Evolutionary conservation across 306 rosid species (phyloP), one percentile per base, ranked within the genome.

Genomic region (Ammopiptanthus mongolicus): DNA sequence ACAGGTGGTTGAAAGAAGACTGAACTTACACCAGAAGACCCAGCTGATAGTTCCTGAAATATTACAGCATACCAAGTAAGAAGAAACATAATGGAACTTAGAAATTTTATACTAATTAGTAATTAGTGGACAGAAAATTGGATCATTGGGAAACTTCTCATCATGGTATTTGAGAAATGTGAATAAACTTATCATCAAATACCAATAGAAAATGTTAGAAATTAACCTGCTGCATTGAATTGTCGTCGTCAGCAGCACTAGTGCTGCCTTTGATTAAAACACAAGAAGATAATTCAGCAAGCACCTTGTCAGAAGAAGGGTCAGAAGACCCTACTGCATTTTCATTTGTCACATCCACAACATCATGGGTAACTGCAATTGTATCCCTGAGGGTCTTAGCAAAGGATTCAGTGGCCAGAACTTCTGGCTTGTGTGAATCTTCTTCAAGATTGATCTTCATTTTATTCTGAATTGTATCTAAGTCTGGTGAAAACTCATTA

Each of bases 1-100:
- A 50, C 62, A 51, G 90, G 74, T 59, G 84, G 83, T 50, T 84
- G 82, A 60, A 52, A 70, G 15, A 74, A 80, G 73, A 77, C 71
- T 46, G 91, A 81, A 79, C 74, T 71, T 63, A 85, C 89, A 62
- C 65, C 63, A 15, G 86, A 79, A 21, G 82, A 73, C 66, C 61
- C 84, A 55, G 65, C 73, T 22, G 84, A 69, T 65, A 41, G 71
- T 46, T 86, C 92, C 99, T 95, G 89, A 76, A 85, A 82, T 77
- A 74, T 57, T 57, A 80, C 55, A 66, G 73, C 78, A 75, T 56
- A 62, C 5, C 61, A 75, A 50, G 65, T 84, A 37, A 82, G 78
- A 64, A 65, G 68, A 74, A 56, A 67, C 55, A 71, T 37, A 29
- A 80, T 44, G 73, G 61, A 63, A 55, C 36, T 42, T 58, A 47